phyloP scores from a whole-genome alignment of 352 stramenopile genomes.

The Phytophthora foliorum region DNA sequence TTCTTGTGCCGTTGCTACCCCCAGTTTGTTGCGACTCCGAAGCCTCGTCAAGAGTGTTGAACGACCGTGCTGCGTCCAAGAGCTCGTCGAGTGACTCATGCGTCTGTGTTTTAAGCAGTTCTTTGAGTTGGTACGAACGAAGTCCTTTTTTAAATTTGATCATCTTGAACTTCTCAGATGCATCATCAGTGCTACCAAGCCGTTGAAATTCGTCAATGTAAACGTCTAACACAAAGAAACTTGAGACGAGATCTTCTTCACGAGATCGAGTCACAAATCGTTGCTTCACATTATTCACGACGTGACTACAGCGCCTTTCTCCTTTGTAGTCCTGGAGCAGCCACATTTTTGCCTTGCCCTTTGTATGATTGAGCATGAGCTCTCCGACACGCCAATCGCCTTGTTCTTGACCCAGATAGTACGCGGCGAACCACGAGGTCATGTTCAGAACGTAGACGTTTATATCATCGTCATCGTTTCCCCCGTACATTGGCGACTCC shows the following conservation, averaged over 20 bases:
- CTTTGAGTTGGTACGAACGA: constrained; percentile 10
- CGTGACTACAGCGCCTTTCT: constrained; percentile 3
- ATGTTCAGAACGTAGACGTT: not conserved
- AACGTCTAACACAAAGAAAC: constrained; percentile 8
- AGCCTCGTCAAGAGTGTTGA: not conserved
- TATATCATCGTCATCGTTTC: not conserved
- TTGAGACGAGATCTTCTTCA: constrained; percentile 9
- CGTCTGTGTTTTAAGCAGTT: constrained; percentile 10
- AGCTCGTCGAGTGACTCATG: constrained; percentile 10
- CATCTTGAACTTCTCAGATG: constrained; percentile 21
- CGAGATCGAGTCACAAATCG: constrained; percentile 11
- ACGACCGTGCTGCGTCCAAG: not conserved
- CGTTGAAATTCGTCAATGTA: constrained; percentile 19
- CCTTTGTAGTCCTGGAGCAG: constrained; percentile 17
- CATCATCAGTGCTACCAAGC: constrained; percentile 18
- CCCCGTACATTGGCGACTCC: not conserved
- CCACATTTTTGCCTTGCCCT: constrained; percentile 10
- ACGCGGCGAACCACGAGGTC: constrained; percentile 16
- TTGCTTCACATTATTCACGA: constrained; percentile 8
- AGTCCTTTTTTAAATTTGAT: constrained; percentile 24
- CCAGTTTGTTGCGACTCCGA: not conserved
- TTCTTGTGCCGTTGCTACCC: not conserved
- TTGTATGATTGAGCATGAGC: constrained; percentile 10
- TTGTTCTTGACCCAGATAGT: constrained; percentile 11
- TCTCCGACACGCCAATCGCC: constrained; percentile 5